Evolutionary conservation across 2,329 filamentous ascomycete species (phyloP).

Genomic region (Rasamsonia emersonii): DNA sequence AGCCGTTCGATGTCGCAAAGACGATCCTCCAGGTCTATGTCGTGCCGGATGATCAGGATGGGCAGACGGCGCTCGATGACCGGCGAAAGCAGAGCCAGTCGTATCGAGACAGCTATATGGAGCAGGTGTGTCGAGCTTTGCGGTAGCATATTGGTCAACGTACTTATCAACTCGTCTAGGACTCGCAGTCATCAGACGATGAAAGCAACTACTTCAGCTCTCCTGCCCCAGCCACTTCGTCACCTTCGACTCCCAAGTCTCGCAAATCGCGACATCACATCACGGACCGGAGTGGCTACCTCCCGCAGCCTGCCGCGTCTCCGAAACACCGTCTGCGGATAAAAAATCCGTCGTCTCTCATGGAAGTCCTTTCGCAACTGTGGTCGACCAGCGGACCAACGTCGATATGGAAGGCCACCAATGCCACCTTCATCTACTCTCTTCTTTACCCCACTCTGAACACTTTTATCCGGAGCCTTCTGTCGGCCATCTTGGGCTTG

Average conservation of each 20-base stretch:
- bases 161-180: constrained; percentile 14
- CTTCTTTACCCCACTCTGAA: constrained; percentile 80
- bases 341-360: constrained; percentile 67
- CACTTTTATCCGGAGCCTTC: constrained; percentile 80
- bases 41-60: constrained; percentile 30
- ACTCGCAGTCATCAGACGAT: constrained; percentile 53
- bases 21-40: constrained; percentile 73
- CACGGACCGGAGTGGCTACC: constrained; percentile 39
- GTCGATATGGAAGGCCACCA: constrained; percentile 91
- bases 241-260: constrained; percentile 32
- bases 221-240: constrained; percentile 34
- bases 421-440: constrained; percentile 85
- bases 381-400: constrained; percentile 85
- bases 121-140: constrained; percentile 20
- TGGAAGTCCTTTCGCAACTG: constrained; percentile 77
- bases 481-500: constrained; percentile 85
- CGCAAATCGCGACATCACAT: constrained; percentile 31
- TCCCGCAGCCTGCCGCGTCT: constrained; percentile 29
- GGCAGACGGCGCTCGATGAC: constrained; percentile 19
- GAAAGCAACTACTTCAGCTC: constrained; percentile 81
- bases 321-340: constrained; percentile 58
- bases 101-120: constrained; percentile 21
- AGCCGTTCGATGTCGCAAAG: constrained; percentile 97
- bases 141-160: constrained; percentile 7
- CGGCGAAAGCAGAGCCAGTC: constrained; percentile 19